Percentiles rank a stretch among this genome's conserved stretches.
Conservation (phyloP, 2,329 filamentous ascomycete genomes). For the Ophiosphaerella narmari region DNA sequence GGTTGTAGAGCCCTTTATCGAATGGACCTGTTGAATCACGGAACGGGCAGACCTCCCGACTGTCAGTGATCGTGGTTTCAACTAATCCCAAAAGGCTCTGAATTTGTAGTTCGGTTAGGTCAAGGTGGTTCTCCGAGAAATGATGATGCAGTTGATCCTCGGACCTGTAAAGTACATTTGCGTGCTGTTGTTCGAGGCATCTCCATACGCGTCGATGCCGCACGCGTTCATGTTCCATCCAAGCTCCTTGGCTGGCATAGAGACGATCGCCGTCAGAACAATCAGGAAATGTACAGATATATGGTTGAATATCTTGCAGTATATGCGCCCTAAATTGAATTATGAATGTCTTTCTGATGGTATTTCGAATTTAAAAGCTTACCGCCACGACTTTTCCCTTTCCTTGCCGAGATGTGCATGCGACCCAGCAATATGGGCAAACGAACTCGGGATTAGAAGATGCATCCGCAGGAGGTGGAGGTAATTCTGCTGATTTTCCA, state of each 20-base stretch:
- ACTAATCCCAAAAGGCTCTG: neutral
- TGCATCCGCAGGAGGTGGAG: neutral
- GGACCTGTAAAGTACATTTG: neutral
- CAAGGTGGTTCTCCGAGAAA: neutral
- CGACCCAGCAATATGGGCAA: slow-evolving; percentile 5
- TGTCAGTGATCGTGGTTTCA: slow-evolving; percentile 1
- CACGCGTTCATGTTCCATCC: slow-evolving; percentile 5
- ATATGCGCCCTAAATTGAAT: slow-evolving; percentile 9
- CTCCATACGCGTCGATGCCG: slow-evolving; percentile 2
- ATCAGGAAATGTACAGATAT: slow-evolving; percentile 12
- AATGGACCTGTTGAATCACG: slow-evolving; percentile 1
- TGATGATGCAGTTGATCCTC: neutral
- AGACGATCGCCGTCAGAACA: slow-evolving; percentile 4
- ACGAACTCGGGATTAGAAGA: slow-evolving; percentile 1
- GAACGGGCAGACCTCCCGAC: slow-evolving; percentile 2
- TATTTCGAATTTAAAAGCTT: neutral
- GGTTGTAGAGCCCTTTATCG: slow-evolving; percentile 4
- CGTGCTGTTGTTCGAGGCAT: slow-evolving; percentile 3
- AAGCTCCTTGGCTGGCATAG: slow-evolving; percentile 3
- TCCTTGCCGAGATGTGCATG: slow-evolving; percentile 5
- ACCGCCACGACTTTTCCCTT: slow-evolving; percentile 4
- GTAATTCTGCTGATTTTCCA: slow-evolving; percentile 4
- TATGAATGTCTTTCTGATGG: neutral
- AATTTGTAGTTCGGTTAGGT: slow-evolving; percentile 4
- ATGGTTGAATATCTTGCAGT: slow-evolving; percentile 14